These are phyloP conservation scores for Carex cristatella DNA, from an alignment of 176 grass and related monocot genomes.

Conservation along the genomic window DNA sequence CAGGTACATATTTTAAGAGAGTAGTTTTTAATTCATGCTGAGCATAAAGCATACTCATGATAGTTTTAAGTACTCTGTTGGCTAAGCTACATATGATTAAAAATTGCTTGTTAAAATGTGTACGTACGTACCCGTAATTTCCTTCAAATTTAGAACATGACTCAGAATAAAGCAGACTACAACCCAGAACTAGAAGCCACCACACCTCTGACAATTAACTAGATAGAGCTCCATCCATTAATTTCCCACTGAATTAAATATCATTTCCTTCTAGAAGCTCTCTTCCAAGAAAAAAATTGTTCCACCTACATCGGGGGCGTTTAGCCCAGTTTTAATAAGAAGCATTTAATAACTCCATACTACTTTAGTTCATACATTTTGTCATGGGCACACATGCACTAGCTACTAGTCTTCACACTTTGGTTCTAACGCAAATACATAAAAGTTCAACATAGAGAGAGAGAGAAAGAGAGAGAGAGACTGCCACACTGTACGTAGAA, in stretches of 20 bases:
- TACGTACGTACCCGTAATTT: no score
- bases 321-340: background rate
- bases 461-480: background rate
- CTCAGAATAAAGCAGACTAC: background rate
- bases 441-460: background rate
- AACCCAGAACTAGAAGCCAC: background rate
- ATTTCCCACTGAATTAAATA: background rate
- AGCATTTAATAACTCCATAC: background rate
- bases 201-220: background rate
- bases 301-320: conserved; percentile 12
- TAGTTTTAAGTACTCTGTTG: no score
- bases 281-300: conserved; percentile 8
- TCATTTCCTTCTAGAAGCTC: conserved; percentile 9
- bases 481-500: background rate
- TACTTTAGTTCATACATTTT: background rate
- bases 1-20: no score
- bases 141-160: background rate
- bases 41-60: no score
- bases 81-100: no score
- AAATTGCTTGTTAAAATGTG: no score
- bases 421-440: background rate
- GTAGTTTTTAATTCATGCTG: no score
- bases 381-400: background rate
- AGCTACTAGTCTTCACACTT: background rate
- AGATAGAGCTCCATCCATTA: background rate